Evolutionary conservation across 495 filamentous ascomycete species (phyloP).

Genomic region (Chlorociboria aeruginascens): DNA sequence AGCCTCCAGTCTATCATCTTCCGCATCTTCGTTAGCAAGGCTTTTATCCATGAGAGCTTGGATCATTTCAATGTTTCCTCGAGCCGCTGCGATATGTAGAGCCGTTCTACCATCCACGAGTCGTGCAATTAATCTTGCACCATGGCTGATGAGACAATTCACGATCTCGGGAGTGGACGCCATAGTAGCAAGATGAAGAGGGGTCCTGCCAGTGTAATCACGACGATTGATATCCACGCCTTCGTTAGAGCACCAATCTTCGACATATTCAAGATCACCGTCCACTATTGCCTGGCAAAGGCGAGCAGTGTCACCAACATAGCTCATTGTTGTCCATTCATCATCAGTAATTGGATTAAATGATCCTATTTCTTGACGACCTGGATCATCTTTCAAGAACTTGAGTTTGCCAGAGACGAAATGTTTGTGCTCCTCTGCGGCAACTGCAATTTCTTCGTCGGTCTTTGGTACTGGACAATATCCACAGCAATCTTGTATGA

Average conservation of each 20-base stretch:
- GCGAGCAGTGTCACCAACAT: constrained; percentile 56
- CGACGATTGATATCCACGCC: constrained; percentile 26
- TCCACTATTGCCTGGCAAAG: constrained; percentile 71
- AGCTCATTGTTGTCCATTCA: constrained; percentile 74
- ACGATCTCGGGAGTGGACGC: constrained; percentile 56
- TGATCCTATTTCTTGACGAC: constrained; percentile 55
- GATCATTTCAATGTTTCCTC: constrained; percentile 57
- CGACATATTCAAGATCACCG: constrained; percentile 50
- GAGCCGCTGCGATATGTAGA: constrained; percentile 61
- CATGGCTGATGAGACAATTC: constrained; percentile 55
- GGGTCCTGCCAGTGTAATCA: constrained; percentile 72
- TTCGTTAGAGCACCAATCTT: constrained; percentile 52
- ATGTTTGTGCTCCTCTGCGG: constrained; percentile 56
- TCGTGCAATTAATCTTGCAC: constrained; percentile 57
- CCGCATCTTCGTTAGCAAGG: constrained; percentile 54
- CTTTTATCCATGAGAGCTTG: constrained; percentile 58
- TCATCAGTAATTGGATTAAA: constrained; percentile 73
- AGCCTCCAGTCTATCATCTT: constrained; percentile 41
- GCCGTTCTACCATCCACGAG: constrained; percentile 69
- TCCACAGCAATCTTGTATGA: constrained; percentile 70
- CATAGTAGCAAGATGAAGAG: constrained; percentile 63
- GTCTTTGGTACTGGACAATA: constrained; percentile 57
- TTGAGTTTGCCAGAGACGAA: constrained; percentile 57
- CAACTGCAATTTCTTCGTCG: constrained; percentile 54
- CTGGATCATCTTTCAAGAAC: constrained; percentile 70